Base-by-base conservation (phyloP, 352 stramenopile genomes). In the Phytophthora cactorum region DNA sequence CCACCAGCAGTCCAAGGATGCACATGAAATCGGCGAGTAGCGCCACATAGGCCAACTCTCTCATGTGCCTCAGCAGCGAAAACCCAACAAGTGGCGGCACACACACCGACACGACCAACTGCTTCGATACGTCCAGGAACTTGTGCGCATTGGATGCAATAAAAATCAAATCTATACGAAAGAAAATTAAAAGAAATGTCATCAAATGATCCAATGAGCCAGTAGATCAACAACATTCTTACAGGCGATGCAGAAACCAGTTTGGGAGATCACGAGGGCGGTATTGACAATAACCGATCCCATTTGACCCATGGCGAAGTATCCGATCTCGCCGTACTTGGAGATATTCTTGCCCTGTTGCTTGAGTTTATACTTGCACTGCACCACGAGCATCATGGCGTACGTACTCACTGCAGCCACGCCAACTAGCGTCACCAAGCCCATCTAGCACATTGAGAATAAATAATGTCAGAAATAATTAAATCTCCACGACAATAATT, bases 181-280 rank as follows among this genome's bases (percentile, higher is more conserved):
- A 54, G 27, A 54, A 54, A 55, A 22, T 29, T 15, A 14, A 11
- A 25, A 39, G 32, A 49, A 17, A 27, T 27, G 14, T 59, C 44
- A 68, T 36, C 10, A 49, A 9, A 12, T 44, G 22, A 12, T 10
- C 4, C 9, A 28, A 27, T 3, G 28, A 41, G 5, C 3, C 25
- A 52, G 8, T 41, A 39, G 1, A 47, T 17, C 3, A 27, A 5
- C 29, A 22, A n/a, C 57, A 46, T 11, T 74, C 79, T 50, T 73
- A 91, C 82, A 98, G 1, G 91, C 90, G 11, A 92, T 92, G 43
- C 84, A 95, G 66, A 98, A 98, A 11, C 91, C 87, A 9, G 83
- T 86, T 73, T 98, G 93, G 29, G 79, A 93, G 46, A 97, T 80
- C 12, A 96, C 85, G 5, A 97, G 78, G 41, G 88, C 91, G 14